Evolutionary conservation across 495 filamentous ascomycete genomes (phyloP), one percentile per base, ranked within the genome.

Genomic region (Pyronema omphalodes): DNA sequence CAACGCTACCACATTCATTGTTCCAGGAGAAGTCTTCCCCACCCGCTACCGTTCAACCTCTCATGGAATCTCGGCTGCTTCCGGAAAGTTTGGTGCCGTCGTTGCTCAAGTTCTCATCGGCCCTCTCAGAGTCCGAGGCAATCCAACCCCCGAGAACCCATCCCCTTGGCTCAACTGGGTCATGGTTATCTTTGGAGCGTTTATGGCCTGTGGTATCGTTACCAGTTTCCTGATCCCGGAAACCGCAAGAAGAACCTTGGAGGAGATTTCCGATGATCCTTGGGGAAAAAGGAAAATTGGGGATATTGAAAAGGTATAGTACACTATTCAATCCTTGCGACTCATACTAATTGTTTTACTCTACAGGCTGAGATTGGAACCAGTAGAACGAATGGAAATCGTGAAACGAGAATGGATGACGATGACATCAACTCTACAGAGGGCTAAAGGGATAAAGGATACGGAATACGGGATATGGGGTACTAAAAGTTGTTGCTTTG

Each of bases 21-120:
- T 93, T 0, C 87, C 88, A 7, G 87, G 86, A 17, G 88, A 94
- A 66, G 82, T 78, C 60, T 94, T 91, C 71, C 88, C 87, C 0
- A 93, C 88, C 5, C 79, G 86, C 44, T 91, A 89, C 64, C 76
- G 88, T 3, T 83, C 80, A 7, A 86, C 84, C 34, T 83, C 82
- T 3, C 86, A 93, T 68, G 88, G 88, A 45, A 74, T 94, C 65
- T 86, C 80, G 6, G 88, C 86, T 9, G 86, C 82, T 0, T 71
- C 80, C 3, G 88, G 88, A 37, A 94, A 94, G 65, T 64, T 91
- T 9, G 85, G 86, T 7, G 82, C 86, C 51, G 88, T 84, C 63
- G 43, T 76, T 44, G 73, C 74, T 0, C 75, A 78, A 57, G 67
- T 75, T 37, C 70, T 76, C 37, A 71, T 71, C 14, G 67, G 70